A percentile compares a stretch with the other conserved stretches of the same genome.
Evolutionary conservation across 2,329 filamentous ascomycete species (phyloP).

Genomic region (Beauveria asiatica): DNA sequence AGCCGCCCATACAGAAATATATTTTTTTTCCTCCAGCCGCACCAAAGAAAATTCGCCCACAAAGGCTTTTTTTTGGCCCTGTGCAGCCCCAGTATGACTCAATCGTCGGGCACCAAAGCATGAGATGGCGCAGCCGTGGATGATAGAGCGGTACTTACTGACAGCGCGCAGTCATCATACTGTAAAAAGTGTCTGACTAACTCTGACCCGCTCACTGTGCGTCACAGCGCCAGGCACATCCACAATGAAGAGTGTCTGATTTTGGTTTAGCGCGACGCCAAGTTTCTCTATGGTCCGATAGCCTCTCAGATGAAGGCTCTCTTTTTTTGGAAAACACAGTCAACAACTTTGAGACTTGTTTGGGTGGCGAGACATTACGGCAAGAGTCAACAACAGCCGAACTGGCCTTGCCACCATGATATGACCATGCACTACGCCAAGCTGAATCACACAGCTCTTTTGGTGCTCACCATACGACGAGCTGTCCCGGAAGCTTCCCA

Average conservation of each 20-base stretch:
- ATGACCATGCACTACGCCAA: background rate
- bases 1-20: background rate
- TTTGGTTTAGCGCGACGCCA: background rate
- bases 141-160: background rate
- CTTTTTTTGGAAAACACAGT: background rate
- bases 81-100: constrained; percentile 9
- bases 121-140: background rate
- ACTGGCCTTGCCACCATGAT: constrained; percentile 1
- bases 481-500: background rate
- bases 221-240: background rate
- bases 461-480: background rate
- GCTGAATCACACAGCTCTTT: constrained; percentile 1
- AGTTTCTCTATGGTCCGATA: background rate
- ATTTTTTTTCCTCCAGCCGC: background rate
- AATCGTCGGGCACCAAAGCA: constrained; percentile 8
- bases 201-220: background rate
- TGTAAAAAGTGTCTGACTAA: background rate
- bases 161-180: background rate
- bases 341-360: background rate
- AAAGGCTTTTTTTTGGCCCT: background rate
- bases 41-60: background rate
- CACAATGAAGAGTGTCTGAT: constrained; percentile 2
- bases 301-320: background rate
- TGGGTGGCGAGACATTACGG: background rate
- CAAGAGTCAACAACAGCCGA: background rate